Conservation (phyloP, 208 protist genomes). For the Leishmania lainsoni region DNA sequence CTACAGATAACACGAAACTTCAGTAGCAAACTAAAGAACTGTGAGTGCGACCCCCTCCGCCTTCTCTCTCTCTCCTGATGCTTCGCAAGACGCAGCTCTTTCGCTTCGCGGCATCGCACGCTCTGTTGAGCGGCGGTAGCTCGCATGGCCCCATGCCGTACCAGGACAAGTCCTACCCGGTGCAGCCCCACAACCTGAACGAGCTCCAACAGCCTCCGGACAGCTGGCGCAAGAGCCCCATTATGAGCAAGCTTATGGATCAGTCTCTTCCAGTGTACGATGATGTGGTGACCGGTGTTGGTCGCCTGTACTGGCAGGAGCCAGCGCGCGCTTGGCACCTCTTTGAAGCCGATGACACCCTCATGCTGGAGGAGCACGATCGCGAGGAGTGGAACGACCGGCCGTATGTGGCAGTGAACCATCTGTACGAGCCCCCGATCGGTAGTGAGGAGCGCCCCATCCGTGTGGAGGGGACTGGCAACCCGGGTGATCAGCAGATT, state of each 20-base stretch:
- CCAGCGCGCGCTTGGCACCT: constrained; percentile 86
- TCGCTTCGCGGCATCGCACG: constrained; percentile 65
- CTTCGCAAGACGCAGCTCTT: constrained; percentile 74
- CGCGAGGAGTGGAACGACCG: constrained; percentile 91
- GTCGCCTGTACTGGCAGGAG: constrained; percentile 89
- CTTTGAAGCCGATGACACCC: constrained; percentile 88
- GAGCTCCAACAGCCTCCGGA: constrained; percentile 81
- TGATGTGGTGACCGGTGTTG: constrained; percentile 80
- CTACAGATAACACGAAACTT: background rate
- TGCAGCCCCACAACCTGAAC: constrained; percentile 82
- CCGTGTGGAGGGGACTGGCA: constrained; percentile 80
- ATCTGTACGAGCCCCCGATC: constrained; percentile 90
- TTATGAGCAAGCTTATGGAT: constrained; percentile 91
- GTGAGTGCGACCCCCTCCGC: constrained; percentile 15
- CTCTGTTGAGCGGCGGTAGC: constrained; percentile 54
- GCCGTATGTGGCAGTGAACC: constrained; percentile 89
- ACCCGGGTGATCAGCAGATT: constrained; percentile 86
- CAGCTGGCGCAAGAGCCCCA: constrained; percentile 83
- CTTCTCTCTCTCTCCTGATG: constrained; percentile 39
- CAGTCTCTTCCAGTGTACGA: constrained; percentile 87
- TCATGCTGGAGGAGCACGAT: constrained; percentile 92
- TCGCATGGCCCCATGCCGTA: constrained; percentile 70
- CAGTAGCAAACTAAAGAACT: constrained; percentile 13
- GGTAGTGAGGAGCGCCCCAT: constrained; percentile 89
- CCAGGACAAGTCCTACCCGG: constrained; percentile 85